phyloP scores from a whole-genome alignment of 495 filamentous ascomycete genomes.

The Penicillium crystallinum region DNA sequence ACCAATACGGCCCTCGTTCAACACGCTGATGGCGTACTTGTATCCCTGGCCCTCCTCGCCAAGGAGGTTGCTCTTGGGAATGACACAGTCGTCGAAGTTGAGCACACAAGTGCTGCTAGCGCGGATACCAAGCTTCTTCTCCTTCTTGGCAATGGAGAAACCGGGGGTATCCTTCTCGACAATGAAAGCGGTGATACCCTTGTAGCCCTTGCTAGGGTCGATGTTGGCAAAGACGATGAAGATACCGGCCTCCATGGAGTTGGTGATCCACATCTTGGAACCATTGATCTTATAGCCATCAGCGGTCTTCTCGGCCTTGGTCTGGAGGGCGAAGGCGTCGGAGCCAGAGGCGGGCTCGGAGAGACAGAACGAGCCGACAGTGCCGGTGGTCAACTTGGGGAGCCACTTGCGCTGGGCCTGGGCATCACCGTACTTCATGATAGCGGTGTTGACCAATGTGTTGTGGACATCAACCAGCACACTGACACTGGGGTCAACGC shows the following conservation, averaged over 20 bases:
- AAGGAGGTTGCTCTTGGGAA: slow-evolving; percentile 80
- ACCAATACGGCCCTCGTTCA: slow-evolving; percentile 97
- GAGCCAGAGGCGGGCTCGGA: slow-evolving; percentile 91
- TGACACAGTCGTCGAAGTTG: slow-evolving; percentile 94
- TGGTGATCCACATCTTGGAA: slow-evolving; percentile 99
- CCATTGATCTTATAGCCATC: slow-evolving; percentile 83
- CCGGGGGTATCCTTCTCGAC: slow-evolving; percentile 85
- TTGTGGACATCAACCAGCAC: slow-evolving; percentile 96
- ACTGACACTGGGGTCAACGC: slow-evolving; percentile 90
- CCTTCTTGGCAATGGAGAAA: slow-evolving; percentile 97
- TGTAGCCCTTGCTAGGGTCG: slow-evolving; percentile 81
- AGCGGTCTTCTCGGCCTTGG: slow-evolving; percentile 71
- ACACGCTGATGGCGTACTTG: slow-evolving; percentile 92
- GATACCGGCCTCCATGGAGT: slow-evolving; percentile 85
- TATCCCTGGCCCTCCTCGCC: slow-evolving; percentile 89
- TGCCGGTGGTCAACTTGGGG: slow-evolving; percentile 79
- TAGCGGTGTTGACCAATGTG: slow-evolving; percentile 90
- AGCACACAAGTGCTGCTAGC: slow-evolving; percentile 95
- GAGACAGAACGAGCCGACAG: slow-evolving; percentile 93
- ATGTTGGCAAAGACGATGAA: slow-evolving; percentile 99
- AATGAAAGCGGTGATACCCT: slow-evolving; percentile 94
- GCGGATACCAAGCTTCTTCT: slow-evolving; percentile 97
- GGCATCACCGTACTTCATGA: slow-evolving; percentile 77
- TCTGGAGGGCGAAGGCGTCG: slow-evolving; percentile 92
- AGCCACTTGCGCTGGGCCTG: slow-evolving; percentile 78